Conservation (phyloP, 2,329 filamentous ascomycete genomes). For the Penicillium digitatum region DNA sequence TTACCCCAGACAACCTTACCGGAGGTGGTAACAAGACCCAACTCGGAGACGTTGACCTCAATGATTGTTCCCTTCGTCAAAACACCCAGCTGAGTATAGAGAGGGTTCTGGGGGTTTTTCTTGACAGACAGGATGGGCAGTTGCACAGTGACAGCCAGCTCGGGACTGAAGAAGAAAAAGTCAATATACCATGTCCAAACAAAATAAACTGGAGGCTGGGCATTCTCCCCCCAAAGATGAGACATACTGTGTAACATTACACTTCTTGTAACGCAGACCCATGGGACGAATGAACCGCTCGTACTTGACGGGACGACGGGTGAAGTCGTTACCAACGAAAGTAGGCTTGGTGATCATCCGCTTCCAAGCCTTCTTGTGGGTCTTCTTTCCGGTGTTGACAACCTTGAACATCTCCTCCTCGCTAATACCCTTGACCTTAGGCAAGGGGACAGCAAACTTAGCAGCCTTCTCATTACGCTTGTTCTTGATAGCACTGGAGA, state of each 20-base stretch:
- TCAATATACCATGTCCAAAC: slow-evolving; percentile 11
- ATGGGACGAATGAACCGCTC: slow-evolving; percentile 70
- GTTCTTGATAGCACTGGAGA: slow-evolving; percentile 87
- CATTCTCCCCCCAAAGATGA: neutral
- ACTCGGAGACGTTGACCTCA: slow-evolving; percentile 89
- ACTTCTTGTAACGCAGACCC: slow-evolving; percentile 76
- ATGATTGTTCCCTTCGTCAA: slow-evolving; percentile 79
- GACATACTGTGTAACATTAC: slow-evolving; percentile 56
- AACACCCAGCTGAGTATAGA: slow-evolving; percentile 90
- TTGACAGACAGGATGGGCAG: slow-evolving; percentile 73
- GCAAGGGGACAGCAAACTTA: slow-evolving; percentile 84
- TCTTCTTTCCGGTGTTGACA: slow-evolving; percentile 93
- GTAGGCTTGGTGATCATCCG: slow-evolving; percentile 71
- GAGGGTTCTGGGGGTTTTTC: slow-evolving; percentile 82
- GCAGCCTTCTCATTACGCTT: slow-evolving; percentile 92
- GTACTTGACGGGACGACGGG: slow-evolving; percentile 75
- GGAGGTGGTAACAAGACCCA: slow-evolving; percentile 83
- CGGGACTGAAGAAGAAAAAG: slow-evolving; percentile 46
- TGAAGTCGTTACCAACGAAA: slow-evolving; percentile 90
- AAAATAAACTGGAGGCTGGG: neutral
- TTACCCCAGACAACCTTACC: slow-evolving; percentile 94
- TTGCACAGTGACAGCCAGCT: slow-evolving; percentile 82
- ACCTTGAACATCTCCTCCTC: slow-evolving; percentile 99
- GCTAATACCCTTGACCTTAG: slow-evolving; percentile 87
- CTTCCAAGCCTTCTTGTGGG: slow-evolving; percentile 71